phyloP scores from a whole-genome alignment of 495 filamentous ascomycete genomes.

The Beverwykella pulmonaria region DNA sequence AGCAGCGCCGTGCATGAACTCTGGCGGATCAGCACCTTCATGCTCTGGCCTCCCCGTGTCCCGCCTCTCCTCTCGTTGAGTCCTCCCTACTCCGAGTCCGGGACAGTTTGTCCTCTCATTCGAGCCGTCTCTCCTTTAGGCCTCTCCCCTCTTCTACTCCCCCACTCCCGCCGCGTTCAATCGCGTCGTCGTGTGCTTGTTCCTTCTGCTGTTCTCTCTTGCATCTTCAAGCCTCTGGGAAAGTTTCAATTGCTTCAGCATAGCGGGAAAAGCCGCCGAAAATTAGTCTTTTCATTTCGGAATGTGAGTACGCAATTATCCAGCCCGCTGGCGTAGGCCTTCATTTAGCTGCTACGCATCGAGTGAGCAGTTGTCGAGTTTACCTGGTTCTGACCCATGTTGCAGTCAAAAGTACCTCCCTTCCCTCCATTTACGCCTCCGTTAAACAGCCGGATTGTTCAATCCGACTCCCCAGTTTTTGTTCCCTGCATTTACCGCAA shows the following conservation, averaged over 20 bases:
- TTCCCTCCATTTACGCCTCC: not conserved
- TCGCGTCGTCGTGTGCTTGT: not conserved
- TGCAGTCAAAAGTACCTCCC: conserved; percentile 11
- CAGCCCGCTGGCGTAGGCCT: not conserved
- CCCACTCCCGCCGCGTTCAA: not conserved
- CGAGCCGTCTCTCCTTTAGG: conserved; percentile 1
- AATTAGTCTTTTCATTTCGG: not conserved
- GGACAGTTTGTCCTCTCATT: conserved; percentile 15
- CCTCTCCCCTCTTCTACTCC: not conserved
- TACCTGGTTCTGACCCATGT: conserved; percentile 4
- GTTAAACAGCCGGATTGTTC: not conserved
- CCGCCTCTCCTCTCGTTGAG: conserved; percentile 16
- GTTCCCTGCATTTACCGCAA: not conserved
- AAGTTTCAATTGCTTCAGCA: conserved; percentile 24
- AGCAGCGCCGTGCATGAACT: conserved; percentile 27
- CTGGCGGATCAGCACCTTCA: conserved; percentile 29
- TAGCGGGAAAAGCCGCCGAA: conserved; percentile 5
- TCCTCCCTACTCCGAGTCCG: not conserved
- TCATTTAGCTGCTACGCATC: conserved; percentile 1
- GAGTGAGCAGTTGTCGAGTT: not conserved
- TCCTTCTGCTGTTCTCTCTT: not conserved
- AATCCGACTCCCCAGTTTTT: not conserved
- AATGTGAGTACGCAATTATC: conserved; percentile 13
- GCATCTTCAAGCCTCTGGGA: conserved; percentile 1
- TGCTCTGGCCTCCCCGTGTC: conserved; percentile 17